Base-by-base conservation (phyloP, 257 asterid species). In the Scutellaria baicalensis region DNA sequence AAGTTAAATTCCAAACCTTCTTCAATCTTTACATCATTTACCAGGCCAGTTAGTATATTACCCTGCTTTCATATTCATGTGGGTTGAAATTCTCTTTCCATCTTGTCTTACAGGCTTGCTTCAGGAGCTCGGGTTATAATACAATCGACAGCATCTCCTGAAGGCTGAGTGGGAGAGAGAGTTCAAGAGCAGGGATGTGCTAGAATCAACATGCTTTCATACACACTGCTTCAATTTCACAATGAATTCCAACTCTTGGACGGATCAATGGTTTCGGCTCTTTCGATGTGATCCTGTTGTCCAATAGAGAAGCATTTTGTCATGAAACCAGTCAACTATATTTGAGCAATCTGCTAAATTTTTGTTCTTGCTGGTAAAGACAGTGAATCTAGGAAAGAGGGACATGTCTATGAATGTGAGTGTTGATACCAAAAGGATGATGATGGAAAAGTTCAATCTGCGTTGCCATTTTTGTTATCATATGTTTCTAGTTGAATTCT, bases 71-170 rank as follows among this genome's bases (percentile, higher is more conserved):
- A 31, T 73, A 48, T 78, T 80, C 83, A 60, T 18, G 61, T 57
- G 36, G 75, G 65, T 78, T 90, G 89, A 86, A 66, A 18, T 44
- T 62, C 31, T 47, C 12, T 54, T 35, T 43, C 13, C 20, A 20
- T 75, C 79, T 39, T 73, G 23, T 35, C 27, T 44, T 73, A 77
- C 94, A 90, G 96, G 95, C 97, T 93, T 88, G 87, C 97, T 85
- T 90, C 96, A 72, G 98, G 98, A 88, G 97, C 98, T 83, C 89
- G 93, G 87, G 84, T 90, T 82, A 87, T 93, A 85, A 90, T 90
- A 69, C 91, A 93, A 70, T 85, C 95, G 50, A 77, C 69, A 59
- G 83, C 76, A 76, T 72, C 83, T 40, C 54, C 71, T 12, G 86
- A 84, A 42, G 36, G 77, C 27, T 27, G 33, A 27, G 81, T 69